Conservation (phyloP, 768 basidiomycete species). For the Mycena albidolilacea region DNA sequence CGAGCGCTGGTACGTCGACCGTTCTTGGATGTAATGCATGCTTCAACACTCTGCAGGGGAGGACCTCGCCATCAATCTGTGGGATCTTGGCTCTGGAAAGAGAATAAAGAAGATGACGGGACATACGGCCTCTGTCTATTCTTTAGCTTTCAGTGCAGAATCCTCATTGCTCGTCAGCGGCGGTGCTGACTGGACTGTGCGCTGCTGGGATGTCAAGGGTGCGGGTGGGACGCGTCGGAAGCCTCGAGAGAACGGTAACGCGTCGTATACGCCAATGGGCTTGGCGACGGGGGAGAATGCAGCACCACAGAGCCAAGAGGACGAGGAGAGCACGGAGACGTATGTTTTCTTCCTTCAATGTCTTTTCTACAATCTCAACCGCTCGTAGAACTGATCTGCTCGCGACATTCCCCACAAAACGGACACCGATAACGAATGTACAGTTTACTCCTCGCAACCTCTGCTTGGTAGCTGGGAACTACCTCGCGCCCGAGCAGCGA, state of each 20-base stretch:
- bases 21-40: conserved; percentile 16
- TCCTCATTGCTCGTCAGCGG: conserved; percentile 93
- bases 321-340: conserved; percentile 80
- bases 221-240: conserved; percentile 76
- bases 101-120: conserved; percentile 97
- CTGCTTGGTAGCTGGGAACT: conserved; percentile 88
- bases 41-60: conserved; percentile 68
- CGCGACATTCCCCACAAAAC: conserved; percentile 94
- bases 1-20: conserved; percentile 78
- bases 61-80: conserved; percentile 94
- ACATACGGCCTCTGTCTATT: conserved; percentile 90
- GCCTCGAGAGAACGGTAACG: conserved; percentile 68
- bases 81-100: conserved; percentile 97
- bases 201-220: conserved; percentile 97
- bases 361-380: conserved; percentile 23
- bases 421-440: conserved; percentile 92
- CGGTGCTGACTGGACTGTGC: conserved; percentile 94
- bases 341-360: conserved; percentile 55
- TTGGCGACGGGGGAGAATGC: conserved; percentile 51
- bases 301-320: conserved; percentile 55
- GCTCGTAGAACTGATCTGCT: conserved; percentile 82
- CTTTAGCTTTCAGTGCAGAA: conserved; percentile 93
- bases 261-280: conserved; percentile 41
- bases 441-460: conserved; percentile 97
- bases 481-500: conserved; percentile 72